A percentile compares a stretch with the other conserved stretches of the same genome.
Evolutionary conservation across 441 rosid genomes (phyloP).

Genomic region (Corymbia citriodora): DNA sequence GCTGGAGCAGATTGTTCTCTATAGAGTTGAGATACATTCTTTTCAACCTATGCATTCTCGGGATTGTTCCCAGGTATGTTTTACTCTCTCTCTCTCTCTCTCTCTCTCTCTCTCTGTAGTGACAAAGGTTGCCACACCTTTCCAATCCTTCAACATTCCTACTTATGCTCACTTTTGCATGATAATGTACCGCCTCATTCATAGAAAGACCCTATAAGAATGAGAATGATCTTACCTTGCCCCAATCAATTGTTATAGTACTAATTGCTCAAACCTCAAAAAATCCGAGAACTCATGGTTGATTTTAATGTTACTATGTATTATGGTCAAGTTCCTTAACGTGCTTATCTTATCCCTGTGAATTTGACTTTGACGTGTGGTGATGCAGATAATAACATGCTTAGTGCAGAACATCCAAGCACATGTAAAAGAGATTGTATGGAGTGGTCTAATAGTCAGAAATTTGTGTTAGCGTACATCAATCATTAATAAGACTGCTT

Average conservation of each 20-base stretch:
- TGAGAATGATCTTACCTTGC: background rate
- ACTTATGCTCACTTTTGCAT: background rate
- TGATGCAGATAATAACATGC: background rate
- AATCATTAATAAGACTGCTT: background rate
- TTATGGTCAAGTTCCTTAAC: background rate
- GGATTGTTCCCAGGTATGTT: slow-evolving; percentile 81
- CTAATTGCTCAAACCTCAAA: background rate
- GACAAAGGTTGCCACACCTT: background rate
- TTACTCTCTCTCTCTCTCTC: background rate
- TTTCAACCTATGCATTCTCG: slow-evolving; percentile 77
- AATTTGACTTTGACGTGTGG: background rate
- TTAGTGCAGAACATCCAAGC: background rate
- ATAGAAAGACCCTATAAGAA: background rate
- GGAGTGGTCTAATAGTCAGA: background rate
- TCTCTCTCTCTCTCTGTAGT: background rate
- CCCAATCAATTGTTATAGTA: background rate
- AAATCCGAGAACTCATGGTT: background rate
- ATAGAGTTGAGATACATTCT: slow-evolving; percentile 48
- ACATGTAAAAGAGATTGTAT: background rate
- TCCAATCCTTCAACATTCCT: background rate
- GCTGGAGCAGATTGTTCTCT: slow-evolving; percentile 64
- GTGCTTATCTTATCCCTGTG: background rate
- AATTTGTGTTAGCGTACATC: background rate
- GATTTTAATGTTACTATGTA: background rate
- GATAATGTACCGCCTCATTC: background rate